Base-by-base conservation (phyloP, 2,329 filamentous ascomycete genomes). In the Penicillium capsulatum region DNA sequence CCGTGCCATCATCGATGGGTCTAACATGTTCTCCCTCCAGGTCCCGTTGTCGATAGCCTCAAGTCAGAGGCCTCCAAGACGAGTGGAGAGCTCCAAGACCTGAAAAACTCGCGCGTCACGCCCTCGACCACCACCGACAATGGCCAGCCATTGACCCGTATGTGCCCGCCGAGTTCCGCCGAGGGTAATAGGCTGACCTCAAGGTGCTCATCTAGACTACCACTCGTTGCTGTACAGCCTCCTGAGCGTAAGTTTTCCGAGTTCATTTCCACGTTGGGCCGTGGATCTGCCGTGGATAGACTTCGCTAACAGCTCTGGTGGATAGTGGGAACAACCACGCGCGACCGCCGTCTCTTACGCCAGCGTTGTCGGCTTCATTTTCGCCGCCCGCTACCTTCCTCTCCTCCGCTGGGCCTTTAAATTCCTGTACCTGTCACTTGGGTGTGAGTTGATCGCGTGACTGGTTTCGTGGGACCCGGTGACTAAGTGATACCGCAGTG, bases 211-310 rank as follows among this genome's bases (percentile, higher is more conserved):
- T 31, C 6, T 11, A 31, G 73, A 80, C 64, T 83, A 82, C 65
- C 80, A 83, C 64, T 81, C 78, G 53, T 69, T 81, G 67, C 75
- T 83, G 66, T 82, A 83, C 65, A 78, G 76, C 53, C 70, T 83
- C 33, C 61, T 83, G 55, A 81, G 77, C 68, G 74, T 76, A 57
- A 62, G 73, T 65, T 35, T 16, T 14, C 35, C 22, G 36, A 15
- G 28, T 8, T 20, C 22, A 31, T 15, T 17, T 29, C 16, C 11
- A 34, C 38, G 31, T 20, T 19, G 40, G 14, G n/a, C n/a, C n/a
- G n/a, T n/a, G n/a, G n/a, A n/a, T n/a, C n/a, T 29, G 10, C 17
- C 28, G 20, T 17, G n/a, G 6, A 14, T 14, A 11, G 31, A 28
- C 16, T 8, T 24, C 36, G 35, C 32, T 45, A 37, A 44, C 47